Evolutionary conservation across 73 alveolate species (phyloP), one percentile per base, ranked within the genome.

Genomic region (Paramecium bursaria): DNA sequence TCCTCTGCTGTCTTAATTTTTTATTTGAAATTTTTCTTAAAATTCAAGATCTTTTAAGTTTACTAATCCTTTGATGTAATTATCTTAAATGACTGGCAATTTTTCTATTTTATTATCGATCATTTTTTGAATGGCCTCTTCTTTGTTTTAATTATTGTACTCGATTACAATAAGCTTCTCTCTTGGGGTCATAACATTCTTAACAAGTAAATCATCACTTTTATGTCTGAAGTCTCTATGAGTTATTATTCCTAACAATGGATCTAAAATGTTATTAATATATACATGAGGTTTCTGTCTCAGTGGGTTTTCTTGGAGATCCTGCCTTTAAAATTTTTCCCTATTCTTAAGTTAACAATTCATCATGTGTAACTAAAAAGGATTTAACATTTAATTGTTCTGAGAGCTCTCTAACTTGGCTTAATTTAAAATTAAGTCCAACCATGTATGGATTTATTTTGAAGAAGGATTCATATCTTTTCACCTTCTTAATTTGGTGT

Each of bases 361-460:
- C 77, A 52, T 77, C 88, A 47, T 77, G 46, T 19, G 80, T 51
- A 13, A 77, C 88, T 31, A 77, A 39, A 73, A 77, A 77, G 23
- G 88, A 52, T 46, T 39, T 52, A 35, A 60, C 31, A 48, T 60
- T 35, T 46, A 48, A 79, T 79, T 54, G 50, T 46, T 79, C 80
- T 39, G 80, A 35, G 17, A 39, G 19, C 3, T 4, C 11, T 19
- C 22, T 10, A 10, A 79, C 50, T 31, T 53, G 29, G 3, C 54
- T 13, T 6, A 53, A 60, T 1, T 73, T 77, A 35, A 6, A 52
- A 35, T 53, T 53, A 13, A 39, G 14, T 19, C 82, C 61, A 26
- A 77, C 80, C 26, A 79, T 50, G 23, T 53, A 25, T 4, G 89
- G 85, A 31, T 30, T 50, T 10, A 49, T 42, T 14, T 53, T 61